These are phyloP conservation scores for Kuraishia molischiana DNA, from an alignment of 805 yeast species.

Conservation along the genomic window DNA sequence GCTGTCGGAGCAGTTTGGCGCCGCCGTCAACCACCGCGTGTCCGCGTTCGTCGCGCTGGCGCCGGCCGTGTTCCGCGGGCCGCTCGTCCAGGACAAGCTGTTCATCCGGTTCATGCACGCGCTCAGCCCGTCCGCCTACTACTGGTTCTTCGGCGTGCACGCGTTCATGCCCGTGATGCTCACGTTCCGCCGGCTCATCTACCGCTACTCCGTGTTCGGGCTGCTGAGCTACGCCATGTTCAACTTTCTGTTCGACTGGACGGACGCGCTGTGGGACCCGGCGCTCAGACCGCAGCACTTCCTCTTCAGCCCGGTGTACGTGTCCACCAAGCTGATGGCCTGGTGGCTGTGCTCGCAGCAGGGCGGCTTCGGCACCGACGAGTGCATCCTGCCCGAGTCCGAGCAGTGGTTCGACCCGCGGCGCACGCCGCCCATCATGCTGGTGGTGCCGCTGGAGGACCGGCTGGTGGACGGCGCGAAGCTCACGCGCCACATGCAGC, in stretches of 20 bases:
- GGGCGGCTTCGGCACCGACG: slow-evolving; percentile 37
- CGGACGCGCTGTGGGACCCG: slow-evolving; percentile 65
- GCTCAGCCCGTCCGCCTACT: slow-evolving; percentile 32
- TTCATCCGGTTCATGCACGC: slow-evolving; percentile 57
- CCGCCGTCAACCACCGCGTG: slow-evolving; percentile 41
- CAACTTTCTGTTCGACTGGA: slow-evolving; percentile 83
- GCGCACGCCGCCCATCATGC: slow-evolving; percentile 46
- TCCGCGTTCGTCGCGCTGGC: slow-evolving; percentile 70
- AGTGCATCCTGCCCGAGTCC: slow-evolving; percentile 43
- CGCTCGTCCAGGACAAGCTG: slow-evolving; percentile 48
- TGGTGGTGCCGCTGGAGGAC: slow-evolving; percentile 69
- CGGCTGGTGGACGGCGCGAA: slow-evolving; percentile 67
- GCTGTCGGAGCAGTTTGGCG: slow-evolving; percentile 36
- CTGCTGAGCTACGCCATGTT: slow-evolving; percentile 71
- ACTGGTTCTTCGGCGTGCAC: slow-evolving; percentile 60
- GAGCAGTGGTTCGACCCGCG: slow-evolving; percentile 40
- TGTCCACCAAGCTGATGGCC: slow-evolving; percentile 71
- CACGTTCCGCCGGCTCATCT: slow-evolving; percentile 38
- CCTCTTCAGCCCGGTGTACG: slow-evolving; percentile 76
- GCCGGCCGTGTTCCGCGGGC: slow-evolving; percentile 89
- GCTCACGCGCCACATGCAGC: slow-evolving; percentile 53
- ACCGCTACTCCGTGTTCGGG: slow-evolving; percentile 45
- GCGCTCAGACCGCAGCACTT: slow-evolving; percentile 64
- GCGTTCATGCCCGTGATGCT: slow-evolving; percentile 76
- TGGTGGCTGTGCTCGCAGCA: slow-evolving; percentile 72